Percentiles rank a stretch among this genome's conserved stretches.
Evolutionary conservation across 2,329 filamentous ascomycete species (phyloP).

Genomic region (Hymenoscyphus scutula): DNA sequence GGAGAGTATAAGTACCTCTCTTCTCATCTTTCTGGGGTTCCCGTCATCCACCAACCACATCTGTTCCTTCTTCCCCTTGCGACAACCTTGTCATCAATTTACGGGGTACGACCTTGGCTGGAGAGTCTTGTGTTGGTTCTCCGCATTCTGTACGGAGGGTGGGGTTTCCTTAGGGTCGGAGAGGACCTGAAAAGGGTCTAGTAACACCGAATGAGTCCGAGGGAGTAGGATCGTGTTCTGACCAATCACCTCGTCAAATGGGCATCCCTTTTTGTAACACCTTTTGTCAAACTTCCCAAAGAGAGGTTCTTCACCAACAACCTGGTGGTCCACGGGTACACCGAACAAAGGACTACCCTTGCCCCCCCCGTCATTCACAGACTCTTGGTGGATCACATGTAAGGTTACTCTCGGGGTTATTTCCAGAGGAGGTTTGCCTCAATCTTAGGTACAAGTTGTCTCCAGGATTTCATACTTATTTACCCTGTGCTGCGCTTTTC

Average conservation of each 20-base stretch:
- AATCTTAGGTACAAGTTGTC: neutral
- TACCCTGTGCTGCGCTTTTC: too few relatives aligned
- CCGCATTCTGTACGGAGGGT: neutral
- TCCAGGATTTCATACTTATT: neutral
- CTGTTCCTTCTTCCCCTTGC: neutral
- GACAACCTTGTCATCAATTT: neutral
- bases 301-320: neutral
- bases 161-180: neutral
- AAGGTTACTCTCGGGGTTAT: slow-evolving; percentile 22
- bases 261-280: too few relatives aligned
- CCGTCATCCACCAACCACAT: slow-evolving; percentile 3
- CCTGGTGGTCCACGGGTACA: neutral
- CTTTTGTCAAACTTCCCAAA: too few relatives aligned
- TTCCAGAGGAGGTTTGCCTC: slow-evolving; percentile 25
- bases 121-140: neutral
- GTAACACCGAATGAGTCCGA: neutral
- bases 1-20: too few relatives aligned
- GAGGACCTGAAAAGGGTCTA: neutral
- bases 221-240: neutral
- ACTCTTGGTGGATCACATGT: slow-evolving; percentile 21
- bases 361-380: neutral
- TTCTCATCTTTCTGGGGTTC: neutral
- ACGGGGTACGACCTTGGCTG: neutral
- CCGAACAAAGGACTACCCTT: neutral
- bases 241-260: neutral